Evolutionary conservation across 2,329 filamentous ascomycete species (phyloP).

Genomic region (Immersiporthe knoxdaviesiana): DNA sequence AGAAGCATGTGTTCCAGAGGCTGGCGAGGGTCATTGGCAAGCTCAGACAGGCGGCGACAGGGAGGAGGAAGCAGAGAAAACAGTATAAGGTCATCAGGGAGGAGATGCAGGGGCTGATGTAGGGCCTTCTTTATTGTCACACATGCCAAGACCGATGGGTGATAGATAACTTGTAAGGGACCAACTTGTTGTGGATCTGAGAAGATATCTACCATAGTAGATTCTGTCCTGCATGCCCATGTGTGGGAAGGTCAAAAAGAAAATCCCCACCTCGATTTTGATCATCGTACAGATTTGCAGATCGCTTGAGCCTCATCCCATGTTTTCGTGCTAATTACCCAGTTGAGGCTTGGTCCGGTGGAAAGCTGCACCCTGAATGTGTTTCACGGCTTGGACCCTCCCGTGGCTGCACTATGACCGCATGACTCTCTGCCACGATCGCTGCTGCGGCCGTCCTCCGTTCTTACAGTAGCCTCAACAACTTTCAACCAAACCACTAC

Average conservation of each 20-base stretch:
- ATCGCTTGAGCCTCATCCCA: conserved; percentile 8
- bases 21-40: conserved; percentile 70
- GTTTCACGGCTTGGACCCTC: conserved; percentile 18
- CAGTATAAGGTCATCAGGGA: conserved; percentile 83
- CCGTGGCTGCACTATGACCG: conserved; percentile 22
- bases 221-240: neutral
- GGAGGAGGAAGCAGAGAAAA: conserved; percentile 76
- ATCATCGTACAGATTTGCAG: neutral
- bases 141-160: too few relatives aligned
- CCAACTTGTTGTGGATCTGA: neutral
- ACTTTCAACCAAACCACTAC: neutral
- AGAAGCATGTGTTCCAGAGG: conserved; percentile 70
- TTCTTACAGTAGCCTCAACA: neutral
- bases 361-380: conserved; percentile 7
- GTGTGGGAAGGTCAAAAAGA: neutral
- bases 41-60: conserved; percentile 59
- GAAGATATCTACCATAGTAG: too few relatives aligned
- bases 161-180: too few relatives aligned
- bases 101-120: conserved; percentile 54
- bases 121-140: neutral
- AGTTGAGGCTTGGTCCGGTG: neutral
- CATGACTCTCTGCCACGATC: conserved; percentile 18
- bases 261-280: neutral
- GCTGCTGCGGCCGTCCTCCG: neutral
- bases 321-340: neutral